Percentiles rank a stretch among this genome's conserved stretches.
phyloP scores from a whole-genome alignment of 1,284 basidiomycete species.

The Flammula alnicola region DNA sequence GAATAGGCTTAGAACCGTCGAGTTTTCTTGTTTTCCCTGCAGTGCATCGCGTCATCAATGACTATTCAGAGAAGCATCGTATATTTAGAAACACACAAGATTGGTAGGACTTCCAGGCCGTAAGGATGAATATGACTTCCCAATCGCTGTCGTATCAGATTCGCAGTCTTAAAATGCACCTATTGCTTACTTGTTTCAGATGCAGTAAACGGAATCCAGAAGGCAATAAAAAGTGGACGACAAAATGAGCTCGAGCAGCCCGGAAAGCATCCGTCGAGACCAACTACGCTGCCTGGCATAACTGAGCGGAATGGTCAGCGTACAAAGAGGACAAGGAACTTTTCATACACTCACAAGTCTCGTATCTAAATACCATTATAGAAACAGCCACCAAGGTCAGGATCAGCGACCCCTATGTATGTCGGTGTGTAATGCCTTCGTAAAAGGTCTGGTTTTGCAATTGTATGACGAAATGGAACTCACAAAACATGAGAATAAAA shows the following conservation, averaged over 20 bases:
- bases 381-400: too few relatives aligned
- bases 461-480: neutral
- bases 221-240: neutral
- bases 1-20: neutral
- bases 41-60: neutral
- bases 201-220: slow-evolving; percentile 6
- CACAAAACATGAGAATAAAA: neutral
- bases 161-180: neutral
- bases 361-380: too few relatives aligned
- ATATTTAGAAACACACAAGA: neutral
- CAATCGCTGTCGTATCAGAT: neutral
- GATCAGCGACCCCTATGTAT: too few relatives aligned
- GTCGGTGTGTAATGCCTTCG: too few relatives aligned
- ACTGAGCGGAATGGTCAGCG: neutral
- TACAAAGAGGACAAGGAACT: neutral
- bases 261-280: neutral
- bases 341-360: too few relatives aligned
- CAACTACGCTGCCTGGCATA: neutral
- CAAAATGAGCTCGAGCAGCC: neutral
- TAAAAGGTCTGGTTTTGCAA: neutral
- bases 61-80: neutral
- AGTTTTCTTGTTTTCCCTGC: neutral
- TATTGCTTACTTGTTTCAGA: neutral
- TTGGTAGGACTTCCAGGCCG: slow-evolving; percentile 1
- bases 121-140: neutral